These are phyloP conservation scores for Plasmopara viticola DNA, from an alignment of 352 stramenopile genomes.

Conservation along the genomic window DNA sequence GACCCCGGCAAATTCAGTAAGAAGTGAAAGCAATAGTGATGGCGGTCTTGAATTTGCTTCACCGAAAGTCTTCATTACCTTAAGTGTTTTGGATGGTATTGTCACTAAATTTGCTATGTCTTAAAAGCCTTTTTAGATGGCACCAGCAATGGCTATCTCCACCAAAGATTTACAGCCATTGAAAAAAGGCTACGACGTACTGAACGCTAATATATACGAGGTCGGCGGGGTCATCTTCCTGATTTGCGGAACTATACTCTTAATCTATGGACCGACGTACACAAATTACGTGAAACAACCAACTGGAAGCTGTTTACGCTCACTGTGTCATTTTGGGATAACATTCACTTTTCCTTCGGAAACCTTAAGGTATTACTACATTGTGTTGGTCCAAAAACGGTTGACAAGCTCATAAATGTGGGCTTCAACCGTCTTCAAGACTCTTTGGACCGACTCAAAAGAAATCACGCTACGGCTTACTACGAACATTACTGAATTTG, in stretches of 20 bases:
- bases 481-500: not conserved
- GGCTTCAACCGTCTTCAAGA: slow-evolving; percentile 6
- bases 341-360: not conserved
- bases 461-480: not conserved
- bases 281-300: not conserved
- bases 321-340: not conserved
- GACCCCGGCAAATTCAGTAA: not conserved
- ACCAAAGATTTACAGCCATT: not conserved
- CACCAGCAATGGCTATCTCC: not conserved
- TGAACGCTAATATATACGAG: not conserved
- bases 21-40: not conserved
- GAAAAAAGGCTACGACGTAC: not conserved
- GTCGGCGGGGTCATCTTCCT: not conserved
- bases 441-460: slow-evolving; percentile 1
- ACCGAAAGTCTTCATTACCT: not conserved
- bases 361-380: not conserved
- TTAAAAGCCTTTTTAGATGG: too few relatives aligned
- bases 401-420: not conserved
- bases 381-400: not conserved
- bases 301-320: not conserved
- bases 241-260: not conserved
- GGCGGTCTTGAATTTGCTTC: not conserved
- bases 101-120: too few relatives aligned
- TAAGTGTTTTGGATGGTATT: too few relatives aligned
- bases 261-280: not conserved